These are phyloP conservation scores for Kockiozyma suomiensis DNA, from an alignment of 805 yeast genomes.

Conservation along the genomic window DNA sequence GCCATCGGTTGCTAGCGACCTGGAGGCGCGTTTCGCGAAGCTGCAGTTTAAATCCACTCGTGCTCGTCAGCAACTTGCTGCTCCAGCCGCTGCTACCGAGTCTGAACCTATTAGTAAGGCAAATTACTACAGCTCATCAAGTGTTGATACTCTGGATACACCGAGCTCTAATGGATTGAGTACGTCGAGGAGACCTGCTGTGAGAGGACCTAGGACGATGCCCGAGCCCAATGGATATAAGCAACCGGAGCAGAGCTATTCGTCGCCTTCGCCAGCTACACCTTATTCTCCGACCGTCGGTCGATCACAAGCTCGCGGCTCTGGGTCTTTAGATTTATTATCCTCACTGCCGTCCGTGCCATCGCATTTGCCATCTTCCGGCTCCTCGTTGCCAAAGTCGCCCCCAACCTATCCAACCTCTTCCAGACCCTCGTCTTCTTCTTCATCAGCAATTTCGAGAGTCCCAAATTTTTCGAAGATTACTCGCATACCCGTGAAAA, in stretches of 20 bases:
- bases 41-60: not conserved
- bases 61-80: not conserved
- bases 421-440: not conserved
- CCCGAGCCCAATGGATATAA: not conserved
- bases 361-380: not conserved
- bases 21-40: slow-evolving; percentile 5
- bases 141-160: not conserved
- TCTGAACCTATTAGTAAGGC: not conserved
- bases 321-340: not conserved
- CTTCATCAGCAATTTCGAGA: not conserved
- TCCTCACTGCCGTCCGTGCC: slow-evolving; percentile 8
- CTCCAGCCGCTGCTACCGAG: not conserved
- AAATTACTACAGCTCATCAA: not conserved
- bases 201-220: slow-evolving; percentile 2
- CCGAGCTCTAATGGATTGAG: not conserved
- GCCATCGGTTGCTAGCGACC: slow-evolving; percentile 1
- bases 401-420: not conserved
- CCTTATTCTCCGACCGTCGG: too few relatives aligned
- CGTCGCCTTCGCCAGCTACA: not conserved
- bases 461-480: not conserved
- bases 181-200: not conserved
- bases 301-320: too few relatives aligned
- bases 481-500: not conserved
- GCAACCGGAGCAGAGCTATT: not conserved
- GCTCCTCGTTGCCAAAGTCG: not conserved